Percentiles rank a stretch among this genome's conserved stretches.
phyloP scores from a whole-genome alignment of 2,329 filamentous ascomycete species.

The Aspergillus chevalieri region DNA sequence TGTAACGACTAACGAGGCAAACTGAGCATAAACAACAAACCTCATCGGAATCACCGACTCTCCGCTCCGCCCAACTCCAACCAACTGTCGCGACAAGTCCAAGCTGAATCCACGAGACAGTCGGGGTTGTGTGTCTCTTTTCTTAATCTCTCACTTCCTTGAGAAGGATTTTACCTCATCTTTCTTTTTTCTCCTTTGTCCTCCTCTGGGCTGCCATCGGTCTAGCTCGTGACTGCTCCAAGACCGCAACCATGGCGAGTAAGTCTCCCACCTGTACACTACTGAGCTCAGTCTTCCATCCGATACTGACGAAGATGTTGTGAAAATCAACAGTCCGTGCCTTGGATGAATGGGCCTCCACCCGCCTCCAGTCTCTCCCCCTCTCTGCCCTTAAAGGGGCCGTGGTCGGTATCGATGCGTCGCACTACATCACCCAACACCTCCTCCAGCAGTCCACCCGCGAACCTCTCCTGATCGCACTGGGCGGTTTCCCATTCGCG shows the following conservation, averaged over 20 bases:
- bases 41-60: constrained; percentile 1
- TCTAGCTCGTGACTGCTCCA: constrained; percentile 10
- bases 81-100: constrained; percentile 1
- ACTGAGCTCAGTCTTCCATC: constrained; percentile 4
- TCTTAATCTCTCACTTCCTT: constrained; percentile 1
- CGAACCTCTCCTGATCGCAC: constrained; percentile 82
- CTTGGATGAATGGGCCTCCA: constrained; percentile 53
- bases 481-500: constrained; percentile 79
- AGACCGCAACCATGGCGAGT: constrained; percentile 31
- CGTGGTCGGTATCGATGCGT: constrained; percentile 79
- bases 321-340: constrained; percentile 34
- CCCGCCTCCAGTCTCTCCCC: constrained; percentile 52
- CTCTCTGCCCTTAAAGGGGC: constrained; percentile 67
- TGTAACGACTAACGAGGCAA: no score
- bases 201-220: constrained; percentile 14
- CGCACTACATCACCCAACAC: constrained; percentile 76
- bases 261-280: constrained; percentile 13
- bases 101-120: no score
- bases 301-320: constrained; percentile 1
- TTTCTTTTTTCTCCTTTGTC: constrained; percentile 3
- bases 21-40: not conserved
- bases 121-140: not conserved
- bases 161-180: not conserved
- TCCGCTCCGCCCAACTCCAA: constrained; percentile 4
- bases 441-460: constrained; percentile 64